Evolutionary conservation across 2,329 filamentous ascomycete genomes (phyloP).

Genomic region (Pseudogymnoascus sp.): DNA sequence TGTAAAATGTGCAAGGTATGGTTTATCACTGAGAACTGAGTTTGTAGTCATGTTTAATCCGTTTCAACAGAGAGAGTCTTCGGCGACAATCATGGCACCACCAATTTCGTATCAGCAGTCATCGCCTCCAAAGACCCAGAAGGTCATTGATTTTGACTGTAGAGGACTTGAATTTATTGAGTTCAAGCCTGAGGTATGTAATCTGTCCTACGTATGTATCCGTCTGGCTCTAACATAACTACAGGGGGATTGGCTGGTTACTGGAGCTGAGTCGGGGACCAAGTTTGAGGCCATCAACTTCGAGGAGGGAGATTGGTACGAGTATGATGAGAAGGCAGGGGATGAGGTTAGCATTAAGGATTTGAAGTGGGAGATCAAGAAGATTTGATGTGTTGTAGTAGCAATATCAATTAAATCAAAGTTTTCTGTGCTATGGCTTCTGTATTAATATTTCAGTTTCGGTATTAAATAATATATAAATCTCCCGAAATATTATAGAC

Average conservation of each 20-base stretch:
- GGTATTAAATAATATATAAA: not conserved
- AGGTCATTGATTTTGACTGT: constrained; percentile 86
- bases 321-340: constrained; percentile 89
- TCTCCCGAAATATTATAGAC: not conserved
- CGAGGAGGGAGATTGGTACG: constrained; percentile 89
- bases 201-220: not conserved
- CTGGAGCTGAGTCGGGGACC: constrained; percentile 68
- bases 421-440: not conserved
- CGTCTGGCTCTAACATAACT: not conserved
- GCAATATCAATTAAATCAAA: not conserved
- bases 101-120: constrained; percentile 62
- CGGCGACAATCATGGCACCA: constrained; percentile 69
- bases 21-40: constrained; percentile 10
- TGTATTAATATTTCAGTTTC: not conserved
- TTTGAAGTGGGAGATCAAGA: constrained; percentile 68
- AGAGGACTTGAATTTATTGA: constrained; percentile 85
- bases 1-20: constrained; percentile 94
- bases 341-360: constrained; percentile 92
- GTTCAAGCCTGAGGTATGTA: constrained; percentile 75
- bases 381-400: constrained; percentile 20
- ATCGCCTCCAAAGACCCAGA: constrained; percentile 65
- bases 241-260: constrained; percentile 83
- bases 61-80: constrained; percentile 60
- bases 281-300: constrained; percentile 79
- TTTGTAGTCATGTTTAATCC: constrained; percentile 10